Conservation (phyloP, 108 stramenopile genomes). For the Fragilaria crotonensis region DNA sequence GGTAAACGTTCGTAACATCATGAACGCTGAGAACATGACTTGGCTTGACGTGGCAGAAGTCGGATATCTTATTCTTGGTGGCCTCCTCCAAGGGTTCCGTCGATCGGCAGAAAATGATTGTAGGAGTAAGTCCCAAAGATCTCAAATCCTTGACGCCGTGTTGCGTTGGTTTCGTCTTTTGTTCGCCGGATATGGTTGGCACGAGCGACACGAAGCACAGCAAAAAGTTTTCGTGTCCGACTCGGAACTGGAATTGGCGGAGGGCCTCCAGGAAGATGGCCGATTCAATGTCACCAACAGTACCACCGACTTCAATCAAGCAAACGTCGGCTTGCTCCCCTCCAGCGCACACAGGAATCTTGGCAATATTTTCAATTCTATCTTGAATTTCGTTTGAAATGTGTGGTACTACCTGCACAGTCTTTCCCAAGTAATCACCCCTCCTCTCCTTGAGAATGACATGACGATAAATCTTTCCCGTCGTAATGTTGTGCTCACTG, state of each 20-base stretch:
- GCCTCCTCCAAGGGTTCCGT: constrained; percentile 65
- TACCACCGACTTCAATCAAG: constrained; percentile 98
- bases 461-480: constrained; percentile 94
- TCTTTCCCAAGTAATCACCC: constrained; percentile 99
- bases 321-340: constrained; percentile 87
- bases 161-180: constrained; percentile 99
- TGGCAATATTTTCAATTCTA: constrained; percentile 74
- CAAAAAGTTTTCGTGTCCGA: constrained; percentile 90
- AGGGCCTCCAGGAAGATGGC: constrained; percentile 94
- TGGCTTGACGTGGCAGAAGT: constrained; percentile 94
- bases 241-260: constrained; percentile 97
- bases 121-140: constrained; percentile 86
- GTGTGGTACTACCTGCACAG: constrained; percentile 95
- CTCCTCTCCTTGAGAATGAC: constrained; percentile 91
- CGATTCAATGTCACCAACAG: constrained; percentile 98
- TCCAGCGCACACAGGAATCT: constrained; percentile 47
- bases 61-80: constrained; percentile 88
- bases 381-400: constrained; percentile 88
- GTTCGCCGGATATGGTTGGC: constrained; percentile 95
- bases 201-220: constrained; percentile 95
- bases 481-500: constrained; percentile 92
- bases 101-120: constrained; percentile 94
- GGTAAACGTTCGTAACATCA: constrained; percentile 98
- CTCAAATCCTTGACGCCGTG: constrained; percentile 96
- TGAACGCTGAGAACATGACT: constrained; percentile 88